Percentiles rank a stretch among this genome's conserved stretches.
These are phyloP conservation scores for Helotiales sp. DNA, from an alignment of 2,329 filamentous ascomycete genomes.

Conservation along the genomic window DNA sequence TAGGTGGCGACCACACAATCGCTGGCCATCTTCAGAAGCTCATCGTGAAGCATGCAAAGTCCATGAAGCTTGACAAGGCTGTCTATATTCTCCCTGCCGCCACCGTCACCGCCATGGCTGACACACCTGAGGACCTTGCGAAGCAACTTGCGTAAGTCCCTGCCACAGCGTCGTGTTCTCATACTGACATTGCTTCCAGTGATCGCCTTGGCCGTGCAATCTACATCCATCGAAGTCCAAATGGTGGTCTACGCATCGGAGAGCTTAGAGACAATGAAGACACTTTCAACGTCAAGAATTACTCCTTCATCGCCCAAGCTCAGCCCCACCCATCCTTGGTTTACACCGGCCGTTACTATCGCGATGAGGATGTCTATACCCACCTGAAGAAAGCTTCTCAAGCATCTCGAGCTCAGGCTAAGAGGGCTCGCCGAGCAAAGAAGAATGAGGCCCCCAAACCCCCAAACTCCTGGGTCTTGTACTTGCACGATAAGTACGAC, in stretches of 20 bases:
- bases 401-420: not conserved
- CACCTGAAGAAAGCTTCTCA: not conserved
- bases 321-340: no score
- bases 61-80: not conserved
- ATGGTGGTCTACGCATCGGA: no score
- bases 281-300: no score
- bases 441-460: conserved; percentile 1
- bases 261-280: no score
- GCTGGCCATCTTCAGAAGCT: not conserved
- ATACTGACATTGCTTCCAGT: not conserved
- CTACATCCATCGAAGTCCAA: not conserved
- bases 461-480: conserved; percentile 11
- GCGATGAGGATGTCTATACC: not conserved
- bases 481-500: not conserved
- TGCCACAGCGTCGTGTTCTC: not conserved
- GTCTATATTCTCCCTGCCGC: not conserved
- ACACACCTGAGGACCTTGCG: not conserved
- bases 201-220: not conserved
- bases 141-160: not conserved
- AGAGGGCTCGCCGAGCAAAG: not conserved
- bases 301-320: no score
- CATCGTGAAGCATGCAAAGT: not conserved
- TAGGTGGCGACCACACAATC: not conserved
- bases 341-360: not conserved
- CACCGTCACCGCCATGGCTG: not conserved